Evolutionary conservation across 2,329 filamentous ascomycete genomes (phyloP).

Genomic region (Sarocladium strictum): DNA sequence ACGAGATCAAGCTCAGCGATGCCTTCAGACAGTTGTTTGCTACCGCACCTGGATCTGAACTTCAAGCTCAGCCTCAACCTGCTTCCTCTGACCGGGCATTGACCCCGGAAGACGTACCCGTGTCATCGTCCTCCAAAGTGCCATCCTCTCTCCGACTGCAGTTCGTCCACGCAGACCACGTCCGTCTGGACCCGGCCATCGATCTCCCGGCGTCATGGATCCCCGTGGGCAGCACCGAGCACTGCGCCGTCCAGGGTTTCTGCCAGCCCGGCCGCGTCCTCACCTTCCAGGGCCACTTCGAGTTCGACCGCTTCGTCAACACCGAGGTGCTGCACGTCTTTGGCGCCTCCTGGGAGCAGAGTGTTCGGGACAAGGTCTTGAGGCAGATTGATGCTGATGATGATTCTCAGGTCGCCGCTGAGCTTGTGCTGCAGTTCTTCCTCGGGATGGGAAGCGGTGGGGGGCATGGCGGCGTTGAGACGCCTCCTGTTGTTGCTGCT

Average conservation of each 20-base stretch:
- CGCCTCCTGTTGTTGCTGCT: neutral
- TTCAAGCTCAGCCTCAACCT: too few relatives aligned
- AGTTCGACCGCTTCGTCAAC: slow-evolving; percentile 36
- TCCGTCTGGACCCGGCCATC: slow-evolving; percentile 13
- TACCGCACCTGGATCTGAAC: neutral
- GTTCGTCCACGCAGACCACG: slow-evolving; percentile 30
- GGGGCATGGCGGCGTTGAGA: neutral
- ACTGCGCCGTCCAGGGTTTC: slow-evolving; percentile 32
- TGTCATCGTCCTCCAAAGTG: neutral
- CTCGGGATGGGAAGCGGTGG: slow-evolving; percentile 1
- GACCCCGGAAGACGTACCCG: neutral
- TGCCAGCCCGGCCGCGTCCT: slow-evolving; percentile 30
- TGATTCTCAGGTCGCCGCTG: slow-evolving; percentile 14
- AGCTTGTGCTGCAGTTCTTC: slow-evolving; percentile 17
- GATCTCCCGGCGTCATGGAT: slow-evolving; percentile 14
- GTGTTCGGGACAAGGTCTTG: slow-evolving; percentile 9
- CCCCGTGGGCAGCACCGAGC: slow-evolving; percentile 17
- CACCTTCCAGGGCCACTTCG: slow-evolving; percentile 36
- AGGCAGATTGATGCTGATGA: slow-evolving; percentile 16
- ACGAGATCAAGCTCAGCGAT: slow-evolving; percentile 18
- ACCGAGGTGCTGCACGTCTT: slow-evolving; percentile 29
- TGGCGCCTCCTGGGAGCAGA: slow-evolving; percentile 18
- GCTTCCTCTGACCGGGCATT: too few relatives aligned
- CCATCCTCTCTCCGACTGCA: slow-evolving; percentile 20
- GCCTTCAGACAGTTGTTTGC: slow-evolving; percentile 14